Base-by-base conservation (phyloP, 495 filamentous ascomycete genomes). In the Neurospora sp. region DNA sequence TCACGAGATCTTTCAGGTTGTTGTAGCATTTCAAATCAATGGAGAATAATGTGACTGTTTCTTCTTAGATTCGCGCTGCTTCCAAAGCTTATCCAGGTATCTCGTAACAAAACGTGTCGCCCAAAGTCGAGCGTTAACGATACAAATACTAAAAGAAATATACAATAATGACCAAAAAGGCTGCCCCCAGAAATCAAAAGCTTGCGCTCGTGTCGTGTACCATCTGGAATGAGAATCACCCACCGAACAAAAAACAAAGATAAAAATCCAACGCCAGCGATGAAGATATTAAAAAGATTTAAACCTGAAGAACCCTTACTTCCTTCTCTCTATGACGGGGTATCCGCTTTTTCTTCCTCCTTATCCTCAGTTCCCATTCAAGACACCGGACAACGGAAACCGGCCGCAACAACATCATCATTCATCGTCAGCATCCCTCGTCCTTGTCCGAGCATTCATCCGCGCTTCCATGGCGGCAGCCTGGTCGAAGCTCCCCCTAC, bases 401-500 rank as follows among this genome's bases (percentile, higher is more conserved):
- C 39, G 43, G 21, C 43, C 19, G 8, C n/a, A 21, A 34, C 13
- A 62, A 13, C 24, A 62, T 43, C 15, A 39, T 62, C 13, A 34
- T 34, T 62, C 54, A 3, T 66, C 28, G 3, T 17, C 54, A 17
- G 15, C 28, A 2, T 66, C 54, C 28, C 54, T 66, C 13, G 54
- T 66, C 38, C 70, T 71, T 9, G 69, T 74, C 39, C 72, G 39
- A 15, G 69, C 69, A 21, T 66, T 39, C 74, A 74, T 34, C 42
- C 74, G 69, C 39, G 72, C 24, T 73, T 77, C 73, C 62, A 74
- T 45, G n/a, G 71, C 71, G 9, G 28, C 19, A 36, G 76, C 74
- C 62, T 79, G 84, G 71, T 89, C 86, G 73, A 88, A 85, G 77
- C 93, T 96, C 42, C 91, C 92, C 73, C 95, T 85, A 70, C 95